Evolutionary conservation across 2,329 filamentous ascomycete species (phyloP).

Genomic region (Fusarium fujikuroi): DNA sequence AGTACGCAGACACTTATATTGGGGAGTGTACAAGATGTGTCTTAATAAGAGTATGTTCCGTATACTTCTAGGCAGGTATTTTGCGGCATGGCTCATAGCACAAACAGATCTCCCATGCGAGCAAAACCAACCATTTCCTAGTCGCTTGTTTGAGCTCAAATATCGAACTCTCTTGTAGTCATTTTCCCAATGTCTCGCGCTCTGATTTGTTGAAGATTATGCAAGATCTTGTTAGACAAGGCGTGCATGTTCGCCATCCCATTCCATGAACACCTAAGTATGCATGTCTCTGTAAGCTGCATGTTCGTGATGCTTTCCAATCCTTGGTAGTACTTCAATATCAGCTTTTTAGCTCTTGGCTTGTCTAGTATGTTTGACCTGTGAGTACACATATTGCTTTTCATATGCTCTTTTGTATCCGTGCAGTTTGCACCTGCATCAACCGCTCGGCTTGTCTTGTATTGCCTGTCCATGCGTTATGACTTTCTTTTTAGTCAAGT

Average conservation of each 20-base stretch:
- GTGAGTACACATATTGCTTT: constrained; percentile 22
- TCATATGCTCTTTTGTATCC: neutral
- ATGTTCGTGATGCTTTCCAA: neutral
- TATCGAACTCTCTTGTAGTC: neutral
- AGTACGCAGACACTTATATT: neutral
- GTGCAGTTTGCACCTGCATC: neutral
- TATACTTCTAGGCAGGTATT: neutral
- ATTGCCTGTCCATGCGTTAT: neutral
- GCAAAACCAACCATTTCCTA: neutral
- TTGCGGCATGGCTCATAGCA: constrained; percentile 1
- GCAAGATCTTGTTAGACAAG: neutral
- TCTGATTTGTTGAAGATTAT: neutral
- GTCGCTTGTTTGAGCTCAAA: neutral
- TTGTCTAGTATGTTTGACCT: neutral
- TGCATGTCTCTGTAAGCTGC: neutral
- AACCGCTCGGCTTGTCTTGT: neutral
- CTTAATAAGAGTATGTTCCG: neutral
- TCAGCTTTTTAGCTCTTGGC: neutral
- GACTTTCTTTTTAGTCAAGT: neutral
- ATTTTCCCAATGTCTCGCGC: neutral
- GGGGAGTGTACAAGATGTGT: neutral
- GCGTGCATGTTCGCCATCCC: neutral
- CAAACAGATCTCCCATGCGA: constrained; percentile 5
- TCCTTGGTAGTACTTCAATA: neutral
- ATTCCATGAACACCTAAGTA: constrained; percentile 1